phyloP scores from a whole-genome alignment of 139 green algal genomes.

The Coelastrella sp. region DNA sequence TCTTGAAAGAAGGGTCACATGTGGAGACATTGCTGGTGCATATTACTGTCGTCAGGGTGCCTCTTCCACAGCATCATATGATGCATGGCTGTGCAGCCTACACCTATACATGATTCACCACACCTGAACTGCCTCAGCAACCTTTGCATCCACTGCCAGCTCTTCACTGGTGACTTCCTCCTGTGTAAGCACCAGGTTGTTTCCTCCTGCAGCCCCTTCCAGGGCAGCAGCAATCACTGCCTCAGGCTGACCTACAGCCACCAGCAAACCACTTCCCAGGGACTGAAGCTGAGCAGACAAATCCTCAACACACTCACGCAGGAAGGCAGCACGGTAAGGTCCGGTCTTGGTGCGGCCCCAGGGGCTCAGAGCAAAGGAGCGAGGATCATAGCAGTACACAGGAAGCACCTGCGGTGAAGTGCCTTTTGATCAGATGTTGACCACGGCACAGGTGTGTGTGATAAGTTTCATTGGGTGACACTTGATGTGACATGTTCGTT shows the following conservation, averaged over 20 bases:
- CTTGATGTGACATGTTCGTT: neutral
- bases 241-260: constrained; percentile 85
- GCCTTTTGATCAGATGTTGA: too few species aligned
- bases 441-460: too few species aligned
- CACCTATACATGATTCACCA: neutral
- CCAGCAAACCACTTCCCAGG: constrained; percentile 81
- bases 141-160: constrained; percentile 66
- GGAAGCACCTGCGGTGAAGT: constrained; percentile 90
- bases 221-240: constrained; percentile 72
- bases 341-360: constrained; percentile 72
- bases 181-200: constrained; percentile 73
- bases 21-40: too few species aligned
- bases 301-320: constrained; percentile 87
- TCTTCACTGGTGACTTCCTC: constrained; percentile 88
- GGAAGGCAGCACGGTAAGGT: constrained; percentile 80
- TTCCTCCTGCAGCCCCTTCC: constrained; percentile 9
- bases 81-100: too few species aligned
- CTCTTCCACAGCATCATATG: neutral
- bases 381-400: constrained; percentile 94
- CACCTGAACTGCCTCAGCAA: constrained; percentile 47
- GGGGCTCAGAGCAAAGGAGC: constrained; percentile 66
- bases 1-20: too few species aligned
- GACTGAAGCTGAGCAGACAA: constrained; percentile 69
- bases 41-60: too few species aligned
- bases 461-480: too few species aligned